These are phyloP conservation scores for Ceriops decandra DNA, from an alignment of 345 rosid species.

Conservation along the genomic window DNA sequence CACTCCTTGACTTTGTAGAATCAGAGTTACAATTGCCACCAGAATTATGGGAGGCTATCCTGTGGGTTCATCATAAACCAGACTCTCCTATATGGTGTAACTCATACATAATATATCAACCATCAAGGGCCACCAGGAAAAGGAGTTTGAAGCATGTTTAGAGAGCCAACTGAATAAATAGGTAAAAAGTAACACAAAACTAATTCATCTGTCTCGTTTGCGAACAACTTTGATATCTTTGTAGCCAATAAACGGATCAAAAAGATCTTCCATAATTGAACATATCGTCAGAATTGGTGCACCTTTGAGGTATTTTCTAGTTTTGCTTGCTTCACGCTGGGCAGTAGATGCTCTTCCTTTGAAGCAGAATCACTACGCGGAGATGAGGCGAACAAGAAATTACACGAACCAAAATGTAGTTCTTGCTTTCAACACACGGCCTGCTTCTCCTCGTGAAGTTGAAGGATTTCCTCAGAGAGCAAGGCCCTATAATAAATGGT, in stretches of 20 bases:
- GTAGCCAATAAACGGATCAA: slow-evolving; percentile 44
- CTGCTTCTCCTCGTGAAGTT: slow-evolving; percentile 46
- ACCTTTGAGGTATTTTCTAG: slow-evolving; percentile 5
- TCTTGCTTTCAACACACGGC: slow-evolving; percentile 26
- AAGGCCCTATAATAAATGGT: slow-evolving; percentile 27
- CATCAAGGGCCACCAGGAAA: too few species aligned
- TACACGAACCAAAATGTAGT: not conserved
- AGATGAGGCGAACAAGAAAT: not conserved
- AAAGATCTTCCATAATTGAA: not conserved
- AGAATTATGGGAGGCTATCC: too few species aligned
- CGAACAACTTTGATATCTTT: slow-evolving; percentile 56
- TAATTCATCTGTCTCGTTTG: slow-evolving; percentile 56
- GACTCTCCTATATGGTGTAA: too few species aligned
- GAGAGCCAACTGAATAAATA: not conserved
- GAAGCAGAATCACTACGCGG: not conserved
- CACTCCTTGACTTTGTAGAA: too few species aligned
- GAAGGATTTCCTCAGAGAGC: slow-evolving; percentile 26
- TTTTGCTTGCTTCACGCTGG: not conserved
- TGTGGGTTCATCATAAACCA: too few species aligned
- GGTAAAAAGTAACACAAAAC: slow-evolving; percentile 19
- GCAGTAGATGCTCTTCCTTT: not conserved
- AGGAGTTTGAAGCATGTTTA: too few species aligned
- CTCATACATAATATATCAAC: too few species aligned
- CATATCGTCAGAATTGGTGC: not conserved
- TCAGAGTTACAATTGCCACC: too few species aligned